Evolutionary conservation across 345 rosid genomes (phyloP), one percentile per base, ranked within the genome.

Genomic region (Euphorbia lathyris): DNA sequence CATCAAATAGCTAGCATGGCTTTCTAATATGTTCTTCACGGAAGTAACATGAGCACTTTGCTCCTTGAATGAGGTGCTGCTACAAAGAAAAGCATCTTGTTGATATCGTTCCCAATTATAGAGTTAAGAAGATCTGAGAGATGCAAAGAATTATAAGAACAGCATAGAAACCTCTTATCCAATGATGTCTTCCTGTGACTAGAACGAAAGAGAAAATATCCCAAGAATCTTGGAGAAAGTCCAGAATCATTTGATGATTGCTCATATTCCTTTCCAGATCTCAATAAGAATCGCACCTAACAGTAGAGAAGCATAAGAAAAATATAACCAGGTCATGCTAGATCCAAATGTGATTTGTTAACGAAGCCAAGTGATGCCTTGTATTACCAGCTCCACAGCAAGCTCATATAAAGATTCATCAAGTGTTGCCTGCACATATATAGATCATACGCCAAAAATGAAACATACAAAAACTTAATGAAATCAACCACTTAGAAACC

Each of bases 381-480:
- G 45, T 40, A 26, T 66, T 88, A 95, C 99, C 89, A 95, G 87
- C 84, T 95, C 99, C 74, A 98, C 99, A 67, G 97, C 97, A 79
- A 95, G 99, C 81, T 95, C 99, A 81, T 95, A 95, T 67, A 95
- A 80, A 53, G 96, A 92, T 74, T 95, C 99, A 25, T 95, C 97
- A 47, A 95, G 97, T 61, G 97, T 95, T 59, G 97, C 98, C 98
- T 95, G 92, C 77, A 80, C 76, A 81, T 32, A 74, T 64, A n/a
- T n/a, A n/a, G n/a, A n/a, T n/a, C n/a, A n/a, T n/a, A n/a, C n/a
- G n/a, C n/a, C n/a, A n/a, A n/a, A n/a, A n/a, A n/a, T n/a, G n/a
- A n/a, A n/a, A n/a, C n/a, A n/a, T n/a, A n/a, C n/a, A n/a, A n/a
- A n/a, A n/a, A n/a, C n/a, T n/a, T n/a, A n/a, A n/a, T n/a, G n/a